Percentiles rank a stretch among this genome's conserved stretches.
phyloP scores from a whole-genome alignment of 768 basidiomycete genomes.

The Nidularia sp. region DNA sequence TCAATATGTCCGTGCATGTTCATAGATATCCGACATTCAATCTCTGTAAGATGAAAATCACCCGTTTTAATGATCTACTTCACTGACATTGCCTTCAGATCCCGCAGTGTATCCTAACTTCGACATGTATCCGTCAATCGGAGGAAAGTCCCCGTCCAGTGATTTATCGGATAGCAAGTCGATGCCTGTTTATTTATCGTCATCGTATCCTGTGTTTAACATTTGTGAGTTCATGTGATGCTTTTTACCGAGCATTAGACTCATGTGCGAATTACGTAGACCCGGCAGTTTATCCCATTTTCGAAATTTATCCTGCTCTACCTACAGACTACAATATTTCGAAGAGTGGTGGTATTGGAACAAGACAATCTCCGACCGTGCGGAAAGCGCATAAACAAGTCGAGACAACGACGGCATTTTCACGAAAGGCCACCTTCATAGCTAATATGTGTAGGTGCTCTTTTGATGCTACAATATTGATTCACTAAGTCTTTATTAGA shows the following conservation, averaged over 20 bases:
- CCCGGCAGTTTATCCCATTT: constrained; percentile 31
- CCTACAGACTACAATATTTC: no score
- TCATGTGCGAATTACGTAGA: constrained; percentile 10
- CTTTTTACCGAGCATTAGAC: background rate
- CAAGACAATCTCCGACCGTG: no score
- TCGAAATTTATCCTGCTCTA: constrained; percentile 21
- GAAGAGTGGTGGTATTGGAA: no score
- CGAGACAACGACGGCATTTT: no score
- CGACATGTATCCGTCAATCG: background rate
- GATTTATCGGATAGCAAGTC: no score
- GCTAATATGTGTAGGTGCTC: no score
- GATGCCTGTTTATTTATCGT: background rate
- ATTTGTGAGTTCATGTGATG: constrained; percentile 17
- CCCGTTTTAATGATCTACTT: background rate
- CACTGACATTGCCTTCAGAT: background rate
- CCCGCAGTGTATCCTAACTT: constrained; percentile 2
- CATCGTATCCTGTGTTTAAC: constrained; percentile 13
- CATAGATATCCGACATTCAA: background rate
- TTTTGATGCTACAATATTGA: no score
- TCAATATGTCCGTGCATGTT: background rate
- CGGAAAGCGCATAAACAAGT: no score
- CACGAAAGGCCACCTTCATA: no score
- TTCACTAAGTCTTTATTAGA: no score
- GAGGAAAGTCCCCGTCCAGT: background rate
- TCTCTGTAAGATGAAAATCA: background rate